Conservation (phyloP, 768 basidiomycete genomes). For the Mycena chlorophos region DNA sequence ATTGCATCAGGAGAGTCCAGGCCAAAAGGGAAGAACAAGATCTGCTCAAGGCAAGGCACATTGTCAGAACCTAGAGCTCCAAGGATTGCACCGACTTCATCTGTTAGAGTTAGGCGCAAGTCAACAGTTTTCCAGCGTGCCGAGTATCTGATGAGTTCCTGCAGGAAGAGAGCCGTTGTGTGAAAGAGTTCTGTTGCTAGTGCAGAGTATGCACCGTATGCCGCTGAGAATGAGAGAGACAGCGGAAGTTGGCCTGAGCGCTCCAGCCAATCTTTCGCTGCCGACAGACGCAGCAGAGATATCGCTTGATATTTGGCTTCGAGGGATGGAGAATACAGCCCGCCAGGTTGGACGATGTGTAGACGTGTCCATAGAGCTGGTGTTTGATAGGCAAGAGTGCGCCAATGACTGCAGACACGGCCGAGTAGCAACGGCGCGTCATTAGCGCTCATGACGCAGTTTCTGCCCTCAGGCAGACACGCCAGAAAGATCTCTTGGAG, state of each 20-base stretch:
- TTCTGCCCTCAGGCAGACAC: background rate
- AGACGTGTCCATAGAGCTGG: background rate
- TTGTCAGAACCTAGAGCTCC: too few species aligned
- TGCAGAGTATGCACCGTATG: too few species aligned
- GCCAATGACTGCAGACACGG: background rate
- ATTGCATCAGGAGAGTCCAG: too few species aligned
- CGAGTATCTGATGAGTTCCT: too few species aligned
- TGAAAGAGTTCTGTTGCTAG: too few species aligned
- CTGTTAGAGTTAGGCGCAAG: too few species aligned
- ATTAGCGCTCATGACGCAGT: background rate
- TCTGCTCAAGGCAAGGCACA: too few species aligned
- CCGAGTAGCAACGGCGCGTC: background rate
- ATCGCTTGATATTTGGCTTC: background rate
- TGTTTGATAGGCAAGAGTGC: background rate
- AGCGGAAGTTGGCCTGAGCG: background rate
- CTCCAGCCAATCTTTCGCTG: background rate
- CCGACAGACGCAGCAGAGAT: background rate
- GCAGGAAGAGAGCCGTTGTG: too few species aligned
- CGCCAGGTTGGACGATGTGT: background rate
- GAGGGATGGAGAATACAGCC: background rate
- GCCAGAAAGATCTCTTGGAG: background rate
- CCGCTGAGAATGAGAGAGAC: too few species aligned
- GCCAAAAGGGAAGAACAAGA: too few species aligned
- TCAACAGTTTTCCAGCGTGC: too few species aligned
- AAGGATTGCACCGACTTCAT: too few species aligned